phyloP scores from a whole-genome alignment of 805 yeast species.

The Cyberlindnera americana region DNA sequence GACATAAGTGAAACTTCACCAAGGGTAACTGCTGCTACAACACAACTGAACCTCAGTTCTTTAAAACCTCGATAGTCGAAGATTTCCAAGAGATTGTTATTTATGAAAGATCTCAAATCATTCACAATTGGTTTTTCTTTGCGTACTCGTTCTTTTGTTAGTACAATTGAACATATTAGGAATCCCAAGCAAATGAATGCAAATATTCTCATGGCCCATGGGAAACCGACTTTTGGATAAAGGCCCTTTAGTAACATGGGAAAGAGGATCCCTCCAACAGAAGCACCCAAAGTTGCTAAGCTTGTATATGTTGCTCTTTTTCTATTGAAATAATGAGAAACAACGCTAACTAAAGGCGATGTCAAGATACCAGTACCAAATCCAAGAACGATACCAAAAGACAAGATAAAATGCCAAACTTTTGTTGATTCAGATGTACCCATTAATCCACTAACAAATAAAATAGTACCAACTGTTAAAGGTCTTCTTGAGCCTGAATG shows the following conservation, averaged over 20 bases:
- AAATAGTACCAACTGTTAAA: slow-evolving; percentile 39
- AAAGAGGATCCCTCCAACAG: slow-evolving; percentile 53
- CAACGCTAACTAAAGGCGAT: slow-evolving; percentile 58
- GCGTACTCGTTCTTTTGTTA: slow-evolving; percentile 40
- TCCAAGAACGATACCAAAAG: slow-evolving; percentile 56
- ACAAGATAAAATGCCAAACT: slow-evolving; percentile 58
- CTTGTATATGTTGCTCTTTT: slow-evolving; percentile 58
- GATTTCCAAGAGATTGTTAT: slow-evolving; percentile 28
- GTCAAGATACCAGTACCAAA: slow-evolving; percentile 57
- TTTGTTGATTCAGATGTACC: slow-evolving; percentile 52
- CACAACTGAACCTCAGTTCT: slow-evolving; percentile 30
- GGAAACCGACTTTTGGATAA: slow-evolving; percentile 48
- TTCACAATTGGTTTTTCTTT: slow-evolving; percentile 12
- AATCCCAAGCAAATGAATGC: slow-evolving; percentile 45
- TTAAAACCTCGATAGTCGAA: slow-evolving; percentile 37
- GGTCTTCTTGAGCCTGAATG: slow-evolving; percentile 50
- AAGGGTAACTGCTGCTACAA: slow-evolving; percentile 39
- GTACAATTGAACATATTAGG: slow-evolving; percentile 31
- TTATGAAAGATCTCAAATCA: slow-evolving; percentile 10
- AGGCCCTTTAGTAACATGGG: slow-evolving; percentile 51
- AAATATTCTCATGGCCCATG: slow-evolving; percentile 57
- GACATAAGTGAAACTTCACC: slow-evolving; percentile 34
- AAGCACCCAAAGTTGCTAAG: slow-evolving; percentile 50
- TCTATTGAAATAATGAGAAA: slow-evolving; percentile 62
- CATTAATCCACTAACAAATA: slow-evolving; percentile 51